A percentile compares a stretch with the other conserved stretches of the same genome.
phyloP scores from a whole-genome alignment of 176 grass and related monocot genomes.

The Cenchrus purpureus region DNA sequence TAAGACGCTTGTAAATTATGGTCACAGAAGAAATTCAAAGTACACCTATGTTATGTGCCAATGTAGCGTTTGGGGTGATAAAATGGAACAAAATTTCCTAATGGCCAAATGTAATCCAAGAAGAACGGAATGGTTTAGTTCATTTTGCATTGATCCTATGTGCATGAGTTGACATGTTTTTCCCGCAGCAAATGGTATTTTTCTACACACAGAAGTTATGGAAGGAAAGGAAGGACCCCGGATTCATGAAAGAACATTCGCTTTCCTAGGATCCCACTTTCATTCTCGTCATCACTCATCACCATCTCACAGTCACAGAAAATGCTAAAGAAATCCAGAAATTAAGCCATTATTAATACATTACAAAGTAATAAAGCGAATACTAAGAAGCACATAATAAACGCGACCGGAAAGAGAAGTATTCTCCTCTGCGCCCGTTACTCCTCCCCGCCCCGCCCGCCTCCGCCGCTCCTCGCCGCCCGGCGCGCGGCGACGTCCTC shows the following conservation, averaged over 20 bases:
- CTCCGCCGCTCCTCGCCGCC: conserved; percentile 26
- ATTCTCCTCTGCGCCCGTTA: conserved; percentile 44
- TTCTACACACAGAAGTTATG: not conserved
- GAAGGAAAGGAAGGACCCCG: not conserved
- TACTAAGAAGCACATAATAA: conserved; percentile 42
- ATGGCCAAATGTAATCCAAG: too few species aligned
- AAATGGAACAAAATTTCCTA: too few species aligned
- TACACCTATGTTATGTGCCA: too few species aligned
- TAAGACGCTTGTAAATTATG: too few species aligned
- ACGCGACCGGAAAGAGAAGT: conserved; percentile 29
- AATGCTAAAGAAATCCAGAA: not conserved
- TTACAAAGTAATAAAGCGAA: not conserved
- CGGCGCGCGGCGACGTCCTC: conserved; percentile 30
- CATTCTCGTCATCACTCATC: not conserved
- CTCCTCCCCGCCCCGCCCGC: conserved; percentile 3
- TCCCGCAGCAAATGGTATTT: too few species aligned
- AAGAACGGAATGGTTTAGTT: too few species aligned
- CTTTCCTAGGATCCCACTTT: too few species aligned
- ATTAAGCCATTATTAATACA: conserved; percentile 2
- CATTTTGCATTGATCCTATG: too few species aligned
- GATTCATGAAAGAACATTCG: not conserved
- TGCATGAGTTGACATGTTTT: too few species aligned
- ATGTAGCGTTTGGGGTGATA: too few species aligned
- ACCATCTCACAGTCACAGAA: too few species aligned
- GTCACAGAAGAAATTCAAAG: too few species aligned